phyloP scores from a whole-genome alignment of 345 rosid species.

The Salix udensis region DNA sequence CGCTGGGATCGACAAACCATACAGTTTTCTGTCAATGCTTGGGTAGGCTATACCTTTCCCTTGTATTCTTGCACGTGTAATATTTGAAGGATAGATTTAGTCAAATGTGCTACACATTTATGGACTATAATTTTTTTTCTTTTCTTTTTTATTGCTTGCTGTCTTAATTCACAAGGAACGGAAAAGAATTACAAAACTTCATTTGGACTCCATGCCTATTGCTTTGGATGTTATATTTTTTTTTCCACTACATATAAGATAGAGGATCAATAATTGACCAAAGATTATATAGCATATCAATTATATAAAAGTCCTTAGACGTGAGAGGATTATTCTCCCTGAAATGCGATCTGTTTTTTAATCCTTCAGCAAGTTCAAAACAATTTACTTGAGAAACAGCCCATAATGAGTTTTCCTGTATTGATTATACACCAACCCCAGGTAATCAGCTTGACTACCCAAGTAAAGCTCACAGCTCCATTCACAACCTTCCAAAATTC shows the following conservation, averaged over 20 bases:
- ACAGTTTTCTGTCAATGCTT: conserved; percentile 96
- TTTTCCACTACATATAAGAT: background rate
- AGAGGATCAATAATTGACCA: background rate
- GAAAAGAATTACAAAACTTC: background rate
- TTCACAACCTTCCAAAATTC: background rate
- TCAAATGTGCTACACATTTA: background rate
- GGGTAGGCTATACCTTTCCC: conserved; percentile 46
- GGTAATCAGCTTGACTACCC: background rate
- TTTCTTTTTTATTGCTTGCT: background rate
- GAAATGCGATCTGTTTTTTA: background rate
- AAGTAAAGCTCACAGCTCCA: background rate
- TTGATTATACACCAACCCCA: background rate
- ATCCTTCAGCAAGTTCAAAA: background rate
- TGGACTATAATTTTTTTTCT: background rate
- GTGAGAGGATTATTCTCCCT: background rate
- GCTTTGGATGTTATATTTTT: background rate
- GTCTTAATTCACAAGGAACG: background rate
- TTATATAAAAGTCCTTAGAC: background rate
- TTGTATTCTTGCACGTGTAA: background rate
- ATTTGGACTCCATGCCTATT: background rate
- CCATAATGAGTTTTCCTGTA: background rate
- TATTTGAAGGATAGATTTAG: background rate
- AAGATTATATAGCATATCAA: background rate
- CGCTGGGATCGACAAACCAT: conserved; percentile 90
- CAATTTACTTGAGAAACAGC: background rate